Percentiles rank a stretch among this genome's conserved stretches.
Conservation (phyloP, 805 yeast genomes). For the Saccharomycopsis fermentans region DNA sequence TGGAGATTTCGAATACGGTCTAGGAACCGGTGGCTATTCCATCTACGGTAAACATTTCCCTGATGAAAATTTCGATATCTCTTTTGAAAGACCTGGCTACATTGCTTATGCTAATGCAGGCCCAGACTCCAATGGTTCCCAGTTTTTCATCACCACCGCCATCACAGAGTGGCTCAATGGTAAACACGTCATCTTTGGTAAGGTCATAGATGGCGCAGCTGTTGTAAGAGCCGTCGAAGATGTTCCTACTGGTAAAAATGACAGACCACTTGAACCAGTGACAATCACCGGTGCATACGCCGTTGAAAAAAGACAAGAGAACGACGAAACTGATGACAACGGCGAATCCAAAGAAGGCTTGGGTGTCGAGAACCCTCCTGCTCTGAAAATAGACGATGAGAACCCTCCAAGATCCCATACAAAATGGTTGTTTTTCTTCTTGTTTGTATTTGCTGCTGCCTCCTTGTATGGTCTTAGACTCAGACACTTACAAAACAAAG, state of each 20-base stretch:
- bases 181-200: conserved; percentile 69
- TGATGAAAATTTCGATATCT: conserved; percentile 68
- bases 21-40: conserved; percentile 71
- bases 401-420: conserved; percentile 4
- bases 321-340: too few species aligned
- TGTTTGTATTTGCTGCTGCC: conserved; percentile 9
- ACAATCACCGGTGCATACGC: conserved; percentile 24
- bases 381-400: conserved; percentile 8
- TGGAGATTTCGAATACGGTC: conserved; percentile 62
- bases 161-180: conserved; percentile 45
- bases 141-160: conserved; percentile 58
- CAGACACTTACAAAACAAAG: conserved; percentile 13
- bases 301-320: neutral
- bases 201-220: conserved; percentile 57
- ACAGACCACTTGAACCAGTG: conserved; percentile 37
- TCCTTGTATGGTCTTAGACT: conserved; percentile 13
- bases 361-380: conserved; percentile 14
- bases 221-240: conserved; percentile 51
- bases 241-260: conserved; percentile 34
- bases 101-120: conserved; percentile 69
- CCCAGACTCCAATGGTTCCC: conserved; percentile 57
- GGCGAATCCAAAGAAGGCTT: neutral
- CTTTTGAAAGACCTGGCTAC: conserved; percentile 61
- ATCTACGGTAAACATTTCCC: conserved; percentile 63
- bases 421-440: conserved; percentile 14